Conservation (phyloP, 305 asterid genomes). For the Ruellia speciosa region DNA sequence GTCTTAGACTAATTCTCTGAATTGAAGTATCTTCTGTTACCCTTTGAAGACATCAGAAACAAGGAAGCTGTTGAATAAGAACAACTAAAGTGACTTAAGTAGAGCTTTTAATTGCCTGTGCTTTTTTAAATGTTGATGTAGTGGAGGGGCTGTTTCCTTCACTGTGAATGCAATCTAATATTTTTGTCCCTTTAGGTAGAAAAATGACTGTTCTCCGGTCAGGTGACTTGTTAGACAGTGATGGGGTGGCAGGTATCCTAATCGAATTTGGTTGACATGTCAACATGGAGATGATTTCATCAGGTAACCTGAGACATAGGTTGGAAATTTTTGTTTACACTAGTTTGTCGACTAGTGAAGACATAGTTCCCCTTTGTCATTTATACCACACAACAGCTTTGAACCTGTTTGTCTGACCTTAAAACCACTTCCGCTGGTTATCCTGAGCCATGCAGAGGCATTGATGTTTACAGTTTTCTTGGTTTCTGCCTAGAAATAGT, state of each 20-base stretch:
- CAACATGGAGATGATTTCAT: slow-evolving; percentile 13
- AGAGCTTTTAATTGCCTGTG: slow-evolving; percentile 12
- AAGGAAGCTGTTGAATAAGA: slow-evolving; percentile 7
- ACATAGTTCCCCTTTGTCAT: background rate
- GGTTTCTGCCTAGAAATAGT: slow-evolving; percentile 2
- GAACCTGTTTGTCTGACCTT: background rate
- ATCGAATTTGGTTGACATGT: slow-evolving; percentile 17
- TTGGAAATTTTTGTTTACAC: background rate
- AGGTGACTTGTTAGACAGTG: slow-evolving; percentile 18
- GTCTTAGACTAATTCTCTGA: slow-evolving; percentile 4
- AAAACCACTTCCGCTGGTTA: background rate
- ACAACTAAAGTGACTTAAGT: slow-evolving; percentile 3
- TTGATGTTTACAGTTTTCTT: background rate
- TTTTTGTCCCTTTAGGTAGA: slow-evolving; percentile 21
- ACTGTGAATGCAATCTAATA: slow-evolving; percentile 5
- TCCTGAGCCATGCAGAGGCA: slow-evolving; percentile 1
- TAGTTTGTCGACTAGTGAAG: background rate
- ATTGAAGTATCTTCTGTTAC: background rate
- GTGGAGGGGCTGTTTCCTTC: background rate
- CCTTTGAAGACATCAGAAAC: background rate
- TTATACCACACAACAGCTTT: background rate
- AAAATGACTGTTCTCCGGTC: slow-evolving; percentile 16
- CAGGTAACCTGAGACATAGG: too few species aligned
- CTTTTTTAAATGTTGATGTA: slow-evolving; percentile 3
- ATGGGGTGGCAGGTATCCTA: slow-evolving; percentile 23